Base-by-base conservation (phyloP, 2,329 filamentous ascomycete genomes). In the Dryadomyces sulphureus region DNA sequence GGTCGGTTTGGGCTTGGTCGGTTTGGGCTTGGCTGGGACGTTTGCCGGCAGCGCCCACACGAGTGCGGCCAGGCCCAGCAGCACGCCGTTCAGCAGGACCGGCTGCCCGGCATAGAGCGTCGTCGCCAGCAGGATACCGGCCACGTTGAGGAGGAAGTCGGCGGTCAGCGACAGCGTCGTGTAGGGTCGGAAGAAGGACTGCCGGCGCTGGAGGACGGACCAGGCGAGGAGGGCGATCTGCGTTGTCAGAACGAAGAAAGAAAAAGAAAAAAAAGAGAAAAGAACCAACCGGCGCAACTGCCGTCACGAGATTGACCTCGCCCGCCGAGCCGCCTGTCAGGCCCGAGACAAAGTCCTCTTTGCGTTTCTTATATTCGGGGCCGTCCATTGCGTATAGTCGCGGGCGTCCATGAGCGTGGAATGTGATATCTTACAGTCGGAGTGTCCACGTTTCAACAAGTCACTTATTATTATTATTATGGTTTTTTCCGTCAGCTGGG, bases 271-370 rank as follows among this genome's bases (percentile, higher is more conserved):
- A 30, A 30, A 7, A 30, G 25, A 7, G 5, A 41, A n/a, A 41
- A 4, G 21, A 11, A 62, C 76, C 59, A 75, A 95, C 92, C 58
- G 89, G 81, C 59, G 87, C 86, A 52, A 94, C 81, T 42, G 84
- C 74, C 41, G 85, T 87, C 54, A 96, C 84, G 55, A 77, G 74
- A 61, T 89, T 90, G 66, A 98, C 89, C 61, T 98, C 92, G 54
- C 73, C 67, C 50, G 94, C 79, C 27, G 79, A 74, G 49, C 92
- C 87, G 36, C 92, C 92, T 7, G 82, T 80, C 25, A 94, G 77
- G 61, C 88, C 85, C 46, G 90, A 94, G 58, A 98, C 92, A 62
- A 94, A 94, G 59, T 87, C 87, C 69, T 94, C 89, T 68, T 98
- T 98, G 54, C 83, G 73, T 57, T 83, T 77, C 66, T 95, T 98